Percentiles rank a stretch among this genome's conserved stretches.
Conservation (phyloP, 2,329 filamentous ascomycete genomes). For the Aspergillus fumigatus region DNA sequence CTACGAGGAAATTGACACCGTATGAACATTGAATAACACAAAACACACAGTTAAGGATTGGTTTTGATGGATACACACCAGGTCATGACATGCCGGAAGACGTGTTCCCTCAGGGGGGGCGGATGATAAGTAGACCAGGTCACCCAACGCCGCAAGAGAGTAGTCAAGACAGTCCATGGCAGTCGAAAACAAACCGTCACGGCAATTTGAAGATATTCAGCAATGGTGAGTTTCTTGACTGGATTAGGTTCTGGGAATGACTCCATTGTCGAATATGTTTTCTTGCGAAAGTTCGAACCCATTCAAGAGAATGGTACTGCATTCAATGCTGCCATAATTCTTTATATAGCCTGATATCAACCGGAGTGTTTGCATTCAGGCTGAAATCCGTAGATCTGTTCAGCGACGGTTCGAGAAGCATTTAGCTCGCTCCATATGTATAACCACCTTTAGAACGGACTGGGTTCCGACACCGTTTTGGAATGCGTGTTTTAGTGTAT, state of each 20-base stretch:
- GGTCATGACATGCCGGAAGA: conserved; percentile 16
- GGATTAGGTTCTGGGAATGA: conserved; percentile 7
- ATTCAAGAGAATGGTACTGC: not conserved
- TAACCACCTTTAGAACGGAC: not conserved
- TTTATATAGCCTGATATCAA: not conserved
- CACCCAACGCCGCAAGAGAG: conserved; percentile 10
- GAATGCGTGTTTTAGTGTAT: not conserved
- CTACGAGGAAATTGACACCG: not conserved
- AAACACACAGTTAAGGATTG: not conserved
- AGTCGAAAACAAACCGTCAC: conserved; percentile 8
- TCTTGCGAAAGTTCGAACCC: not conserved
- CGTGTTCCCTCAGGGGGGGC: conserved; percentile 10
- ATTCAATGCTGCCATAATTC: not conserved
- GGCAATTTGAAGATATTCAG: conserved; percentile 4
- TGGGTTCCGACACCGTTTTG: not conserved
- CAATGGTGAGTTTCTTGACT: not conserved
- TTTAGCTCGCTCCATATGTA: not conserved
- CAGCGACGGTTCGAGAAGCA: not conserved
- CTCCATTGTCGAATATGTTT: conserved; percentile 1
- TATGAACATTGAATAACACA: not conserved
- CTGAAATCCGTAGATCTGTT: not conserved
- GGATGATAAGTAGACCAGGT: conserved; percentile 10
- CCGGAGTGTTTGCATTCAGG: not conserved
- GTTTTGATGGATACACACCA: conserved; percentile 6
- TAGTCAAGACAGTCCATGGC: conserved; percentile 12